These are phyloP conservation scores for Corymbia calophylla DNA, from an alignment of 441 rosid species.

Conservation along the genomic window DNA sequence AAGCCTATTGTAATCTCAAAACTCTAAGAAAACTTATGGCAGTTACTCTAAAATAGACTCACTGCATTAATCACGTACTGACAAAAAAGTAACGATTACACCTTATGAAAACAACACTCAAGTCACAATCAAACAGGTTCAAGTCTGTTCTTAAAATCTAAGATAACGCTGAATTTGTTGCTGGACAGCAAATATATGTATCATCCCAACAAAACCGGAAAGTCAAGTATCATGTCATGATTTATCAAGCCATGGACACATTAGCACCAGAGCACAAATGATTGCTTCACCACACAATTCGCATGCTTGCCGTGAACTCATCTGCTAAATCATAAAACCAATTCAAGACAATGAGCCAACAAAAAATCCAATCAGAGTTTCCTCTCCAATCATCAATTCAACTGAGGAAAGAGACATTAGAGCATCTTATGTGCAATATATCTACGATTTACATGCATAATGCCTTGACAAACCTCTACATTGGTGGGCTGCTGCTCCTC, in stretches of 20 bases:
- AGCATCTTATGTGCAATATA: not conserved
- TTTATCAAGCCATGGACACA: not conserved
- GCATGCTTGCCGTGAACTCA: not conserved
- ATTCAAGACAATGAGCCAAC: not conserved
- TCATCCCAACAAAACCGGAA: not conserved
- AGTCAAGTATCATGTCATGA: not conserved
- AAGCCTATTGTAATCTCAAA: not conserved
- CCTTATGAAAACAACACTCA: not conserved
- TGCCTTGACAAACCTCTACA: conserved; percentile 29
- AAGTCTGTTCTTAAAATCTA: not conserved
- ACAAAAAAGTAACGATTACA: not conserved
- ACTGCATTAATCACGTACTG: not conserved
- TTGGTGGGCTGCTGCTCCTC: conserved; percentile 23
- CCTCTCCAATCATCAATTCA: not conserved
- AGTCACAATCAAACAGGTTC: not conserved
- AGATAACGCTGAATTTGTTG: not conserved
- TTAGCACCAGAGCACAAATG: not conserved
- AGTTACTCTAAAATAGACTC: not conserved
- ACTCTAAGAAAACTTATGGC: not conserved
- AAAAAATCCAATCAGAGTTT: not conserved
- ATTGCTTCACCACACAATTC: not conserved
- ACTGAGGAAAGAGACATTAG: not conserved
- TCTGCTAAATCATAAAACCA: not conserved
- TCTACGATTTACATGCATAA: not conserved
- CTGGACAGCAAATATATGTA: not conserved